Evolutionary conservation across 352 stramenopile species (phyloP), one percentile per base, ranked within the genome.

Genomic region (Globisporangium yorkense): DNA sequence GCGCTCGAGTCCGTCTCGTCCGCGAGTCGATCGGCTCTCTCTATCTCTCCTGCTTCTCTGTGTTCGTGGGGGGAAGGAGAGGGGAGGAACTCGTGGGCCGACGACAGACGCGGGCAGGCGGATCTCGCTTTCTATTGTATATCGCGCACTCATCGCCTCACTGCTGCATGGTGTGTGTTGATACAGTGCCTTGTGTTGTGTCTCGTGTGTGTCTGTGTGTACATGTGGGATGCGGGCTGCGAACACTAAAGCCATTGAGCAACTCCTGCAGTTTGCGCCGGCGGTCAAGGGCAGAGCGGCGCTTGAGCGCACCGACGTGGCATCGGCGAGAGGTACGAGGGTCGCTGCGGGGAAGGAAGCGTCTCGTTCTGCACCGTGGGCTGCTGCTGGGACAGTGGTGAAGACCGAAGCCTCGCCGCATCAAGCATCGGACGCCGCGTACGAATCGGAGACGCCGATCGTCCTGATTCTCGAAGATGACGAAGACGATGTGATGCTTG

Each of bases 181-280:
- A 61, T 61, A 56, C 54, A 53, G 56, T 48, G 16, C 53, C 46
- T 40, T 52, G 56, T 35, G 35, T 29, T 49, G 18, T 58, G 18
- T 57, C 35, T 56, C 49, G 40, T 59, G 29, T 64, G 31, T 64
- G 21, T 40, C 35, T 20, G 29, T 64, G 50, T 27, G 44, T 39
- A n/a, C 9, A n/a, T 44, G 0, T 45, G 54, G 39, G 40, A 8
- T 39, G 37, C 27, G 27, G 43, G 31, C 43, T 24, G 20, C 44
- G 31, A 24, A 31, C 12, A 21, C 7, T 40, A 3, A 43, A 56
- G 44, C 40, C 3, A 87, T 84, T 77, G 74, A 87, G 70, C 70
- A 79, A 71, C 72, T 83, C 53, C 62, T 80, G 75, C 63, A 70
- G 70, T 78, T 62, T 29, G 69, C 72, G 64, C 13, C 65, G 51